Evolutionary conservation across 1,139 yeast species (phyloP).

Genomic region (Pneumocystis jirovecii): DNA sequence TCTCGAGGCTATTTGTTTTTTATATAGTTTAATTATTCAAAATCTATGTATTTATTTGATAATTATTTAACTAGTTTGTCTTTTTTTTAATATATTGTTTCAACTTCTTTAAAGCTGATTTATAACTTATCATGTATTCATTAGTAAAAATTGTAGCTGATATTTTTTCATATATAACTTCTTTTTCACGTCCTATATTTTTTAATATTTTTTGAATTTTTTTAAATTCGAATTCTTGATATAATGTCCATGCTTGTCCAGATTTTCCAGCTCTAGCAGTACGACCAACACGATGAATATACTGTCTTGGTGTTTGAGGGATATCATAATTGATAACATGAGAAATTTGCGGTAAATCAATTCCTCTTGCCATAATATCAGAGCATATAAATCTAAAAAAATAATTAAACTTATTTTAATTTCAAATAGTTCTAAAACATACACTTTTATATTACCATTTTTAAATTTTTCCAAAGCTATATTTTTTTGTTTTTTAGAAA

Average conservation of each 20-base stretch:
- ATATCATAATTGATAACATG: constrained; percentile 78
- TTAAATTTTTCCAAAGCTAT: constrained; percentile 41
- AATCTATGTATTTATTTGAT: neutral
- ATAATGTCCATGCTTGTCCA: constrained; percentile 67
- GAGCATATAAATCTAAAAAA: constrained; percentile 39
- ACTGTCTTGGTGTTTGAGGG: constrained; percentile 83
- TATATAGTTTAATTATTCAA: neutral
- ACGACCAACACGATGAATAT: constrained; percentile 90
- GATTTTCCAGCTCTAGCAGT: constrained; percentile 80
- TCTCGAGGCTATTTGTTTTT: neutral
- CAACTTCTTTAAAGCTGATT: neutral
- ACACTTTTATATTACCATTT: constrained; percentile 33
- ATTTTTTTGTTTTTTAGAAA: constrained; percentile 23
- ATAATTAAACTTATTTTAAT: constrained; percentile 11
- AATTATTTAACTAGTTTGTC: neutral
- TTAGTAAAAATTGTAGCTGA: neutral
- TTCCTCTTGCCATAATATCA: constrained; percentile 84
- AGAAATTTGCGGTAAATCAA: constrained; percentile 70
- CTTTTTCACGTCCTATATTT: neutral
- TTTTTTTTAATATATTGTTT: neutral
- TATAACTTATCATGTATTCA: neutral
- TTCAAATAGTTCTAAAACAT: constrained; percentile 29
- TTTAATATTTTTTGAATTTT: neutral
- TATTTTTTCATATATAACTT: neutral
- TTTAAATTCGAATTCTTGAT: constrained; percentile 37